These are phyloP conservation scores for Ascochyta viciae-villosae DNA, from an alignment of 2,329 filamentous ascomycete species.

Conservation along the genomic window DNA sequence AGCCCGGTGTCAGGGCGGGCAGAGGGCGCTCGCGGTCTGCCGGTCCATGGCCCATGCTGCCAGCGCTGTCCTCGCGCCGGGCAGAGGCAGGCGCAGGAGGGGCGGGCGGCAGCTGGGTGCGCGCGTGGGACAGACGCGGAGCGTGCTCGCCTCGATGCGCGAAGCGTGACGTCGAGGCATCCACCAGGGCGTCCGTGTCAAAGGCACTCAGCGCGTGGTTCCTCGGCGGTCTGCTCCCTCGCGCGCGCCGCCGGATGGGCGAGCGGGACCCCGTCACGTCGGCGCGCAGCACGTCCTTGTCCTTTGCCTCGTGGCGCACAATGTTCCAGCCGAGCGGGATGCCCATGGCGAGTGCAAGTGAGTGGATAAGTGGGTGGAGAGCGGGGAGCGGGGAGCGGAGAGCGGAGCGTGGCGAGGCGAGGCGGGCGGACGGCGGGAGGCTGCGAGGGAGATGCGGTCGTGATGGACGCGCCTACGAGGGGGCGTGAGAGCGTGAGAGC, in stretches of 20 bases:
- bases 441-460: constrained; percentile 18
- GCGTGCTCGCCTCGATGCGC: constrained; percentile 20
- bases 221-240: constrained; percentile 32
- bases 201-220: constrained; percentile 23
- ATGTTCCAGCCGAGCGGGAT: constrained; percentile 58
- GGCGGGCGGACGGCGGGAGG: background rate
- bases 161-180: constrained; percentile 18
- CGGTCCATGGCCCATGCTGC: background rate
- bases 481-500: background rate
- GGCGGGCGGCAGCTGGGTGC: constrained; percentile 35
- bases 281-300: constrained; percentile 55
- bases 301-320: constrained; percentile 57
- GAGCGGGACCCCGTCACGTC: constrained; percentile 64
- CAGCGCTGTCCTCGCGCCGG: constrained; percentile 12
- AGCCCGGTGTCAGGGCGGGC: constrained; percentile 44
- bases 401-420: background rate
- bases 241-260: constrained; percentile 62
- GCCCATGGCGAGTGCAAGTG: constrained; percentile 51
- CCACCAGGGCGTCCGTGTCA: constrained; percentile 26
- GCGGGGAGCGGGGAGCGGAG: constrained; percentile 1
- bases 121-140: constrained; percentile 26
- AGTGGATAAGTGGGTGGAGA: constrained; percentile 22
- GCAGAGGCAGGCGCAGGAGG: constrained; percentile 43
- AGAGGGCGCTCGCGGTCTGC: constrained; percentile 19
- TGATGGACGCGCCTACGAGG: constrained; percentile 27